Percentiles rank a stretch among this genome's conserved stretches.
phyloP scores from a whole-genome alignment of 2,329 filamentous ascomycete species.

The Verticillium albo-atrum region DNA sequence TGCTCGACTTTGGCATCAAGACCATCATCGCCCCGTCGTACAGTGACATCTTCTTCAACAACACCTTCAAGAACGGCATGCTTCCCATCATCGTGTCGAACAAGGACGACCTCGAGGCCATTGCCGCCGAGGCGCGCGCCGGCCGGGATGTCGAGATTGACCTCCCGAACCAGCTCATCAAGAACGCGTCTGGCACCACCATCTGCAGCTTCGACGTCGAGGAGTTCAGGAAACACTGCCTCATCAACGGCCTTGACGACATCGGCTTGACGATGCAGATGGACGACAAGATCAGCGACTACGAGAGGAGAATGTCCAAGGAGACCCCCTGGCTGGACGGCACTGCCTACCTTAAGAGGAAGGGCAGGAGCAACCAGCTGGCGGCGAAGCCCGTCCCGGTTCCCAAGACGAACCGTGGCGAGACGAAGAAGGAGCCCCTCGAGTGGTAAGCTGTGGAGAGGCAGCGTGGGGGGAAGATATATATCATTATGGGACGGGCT shows the following conservation, averaged over 20 bases:
- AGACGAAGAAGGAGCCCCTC: constrained; percentile 77
- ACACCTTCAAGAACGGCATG: constrained; percentile 99
- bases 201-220: constrained; percentile 84
- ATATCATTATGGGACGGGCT: constrained; percentile 7
- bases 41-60: constrained; percentile 98
- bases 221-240: constrained; percentile 89
- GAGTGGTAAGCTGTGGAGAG: constrained; percentile 63
- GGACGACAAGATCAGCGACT: constrained; percentile 81
- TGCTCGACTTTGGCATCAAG: constrained; percentile 94
- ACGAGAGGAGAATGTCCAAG: constrained; percentile 71
- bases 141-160: constrained; percentile 87
- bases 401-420: constrained; percentile 83
- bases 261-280: constrained; percentile 92
- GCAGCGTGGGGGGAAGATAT: not conserved
- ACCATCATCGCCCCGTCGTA: constrained; percentile 85
- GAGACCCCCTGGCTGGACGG: constrained; percentile 92
- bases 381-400: constrained; percentile 62
- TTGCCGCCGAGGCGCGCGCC: constrained; percentile 73
- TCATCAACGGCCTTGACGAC: constrained; percentile 90
- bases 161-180: constrained; percentile 78
- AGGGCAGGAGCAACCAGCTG: constrained; percentile 49
- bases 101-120: constrained; percentile 58
- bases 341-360: constrained; percentile 67
- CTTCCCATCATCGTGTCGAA: constrained; percentile 75
- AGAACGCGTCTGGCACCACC: constrained; percentile 66